Percentiles rank a stretch among this genome's conserved stretches.
These are phyloP conservation scores for Periglandula ipomoeae DNA, from an alignment of 2,329 filamentous ascomycete species.

Conservation along the genomic window DNA sequence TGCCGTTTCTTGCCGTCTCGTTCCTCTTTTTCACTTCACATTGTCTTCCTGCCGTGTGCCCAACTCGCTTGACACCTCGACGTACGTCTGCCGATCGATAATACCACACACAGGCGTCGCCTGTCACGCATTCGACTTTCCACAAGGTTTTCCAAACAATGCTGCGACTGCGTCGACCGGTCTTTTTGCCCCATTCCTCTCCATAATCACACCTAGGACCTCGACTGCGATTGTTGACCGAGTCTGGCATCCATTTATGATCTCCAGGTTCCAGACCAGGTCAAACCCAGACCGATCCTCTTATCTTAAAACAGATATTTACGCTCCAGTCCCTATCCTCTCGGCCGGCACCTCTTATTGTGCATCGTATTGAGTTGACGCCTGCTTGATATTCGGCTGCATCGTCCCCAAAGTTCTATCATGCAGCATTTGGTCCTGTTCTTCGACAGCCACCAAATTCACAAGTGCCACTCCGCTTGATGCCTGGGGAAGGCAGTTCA, in stretches of 20 bases:
- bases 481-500: neutral
- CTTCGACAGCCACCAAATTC: neutral
- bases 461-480: constrained; percentile 4
- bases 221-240: neutral
- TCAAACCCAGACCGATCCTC: neutral
- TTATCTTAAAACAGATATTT: neutral
- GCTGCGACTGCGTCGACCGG: neutral
- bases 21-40: neutral
- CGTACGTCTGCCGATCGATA: neutral
- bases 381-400: neutral
- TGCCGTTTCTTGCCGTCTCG: neutral
- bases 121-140: neutral
- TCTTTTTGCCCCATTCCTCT: neutral
- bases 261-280: neutral
- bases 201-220: neutral
- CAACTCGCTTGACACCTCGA: constrained; percentile 2
- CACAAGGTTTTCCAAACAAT: neutral
- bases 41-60: neutral
- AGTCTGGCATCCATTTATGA: neutral
- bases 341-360: neutral
- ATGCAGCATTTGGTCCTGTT: neutral
- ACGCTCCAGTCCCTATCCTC: neutral
- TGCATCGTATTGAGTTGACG: neutral
- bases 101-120: neutral
- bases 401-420: neutral